Base-by-base conservation (phyloP, 257 asterid species). In the Scutellaria galericulata region DNA sequence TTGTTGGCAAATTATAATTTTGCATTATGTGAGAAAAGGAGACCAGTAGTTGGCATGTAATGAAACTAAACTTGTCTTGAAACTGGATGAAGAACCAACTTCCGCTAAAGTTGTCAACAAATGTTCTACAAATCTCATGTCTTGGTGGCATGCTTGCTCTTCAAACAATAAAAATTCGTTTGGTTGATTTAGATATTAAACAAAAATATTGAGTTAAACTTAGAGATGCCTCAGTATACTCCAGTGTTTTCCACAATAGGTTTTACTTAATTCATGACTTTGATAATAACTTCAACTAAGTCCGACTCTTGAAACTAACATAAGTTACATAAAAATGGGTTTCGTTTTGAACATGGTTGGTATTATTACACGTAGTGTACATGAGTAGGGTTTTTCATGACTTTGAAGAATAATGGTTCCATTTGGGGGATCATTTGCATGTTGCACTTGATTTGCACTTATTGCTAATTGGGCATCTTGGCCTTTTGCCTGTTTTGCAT, bases 81-180 rank as follows among this genome's bases (percentile, higher is more conserved):
- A 51, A 66, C 62, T 52, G 71, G 27, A 22, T 66, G 52, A n/a
- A 44, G 50, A 58, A 42, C 12, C 48, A 60, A 61, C 70, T 60
- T 41, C 75, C 7, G 7, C 40, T 47, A 12, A 40, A 40, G 40
- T 14, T 20, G 57, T 73, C 64, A 24, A 63, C 50, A 61, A 7
- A 60, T 37, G 53, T 7, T 9, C 60, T 52, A 10, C 13, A 12
- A 69, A 24, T 24, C 27, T 24, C 27, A 24, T 24, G 27, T 54
- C 9, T 35, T 9, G 7, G 15, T 35, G 47, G 50, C 14, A 52
- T 51, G 53, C 54, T 53, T 10, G 27, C 8, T 4, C 37, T 31
- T 2, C 5, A 31, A 31, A 31, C 37, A 31, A 31, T 2, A 31
- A 2, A 31, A 31, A 31, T 0, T 31, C 37, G 0, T 27, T 27